Evolutionary conservation across 345 rosid genomes (phyloP).

Genomic region (Melaleuca alternifolia): DNA sequence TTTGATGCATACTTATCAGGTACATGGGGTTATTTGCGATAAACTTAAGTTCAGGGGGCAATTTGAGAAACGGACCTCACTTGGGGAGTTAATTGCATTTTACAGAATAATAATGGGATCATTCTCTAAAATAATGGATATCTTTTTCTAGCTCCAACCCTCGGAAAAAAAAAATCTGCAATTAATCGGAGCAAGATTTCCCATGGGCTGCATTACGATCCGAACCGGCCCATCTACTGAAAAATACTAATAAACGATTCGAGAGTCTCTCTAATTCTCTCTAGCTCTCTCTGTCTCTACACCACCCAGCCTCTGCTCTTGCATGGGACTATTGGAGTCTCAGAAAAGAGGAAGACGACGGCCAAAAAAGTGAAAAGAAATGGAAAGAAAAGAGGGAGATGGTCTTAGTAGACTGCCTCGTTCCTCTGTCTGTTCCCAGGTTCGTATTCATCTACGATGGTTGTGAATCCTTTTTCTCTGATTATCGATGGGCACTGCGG

Average conservation of each 20-base stretch:
- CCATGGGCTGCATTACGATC: too few species aligned
- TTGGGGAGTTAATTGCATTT: background rate
- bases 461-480: too few species aligned
- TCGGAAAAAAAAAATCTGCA: background rate
- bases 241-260: background rate
- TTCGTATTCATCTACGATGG: background rate
- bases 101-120: background rate
- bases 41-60: background rate
- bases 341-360: background rate
- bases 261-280: background rate
- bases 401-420: too few species aligned
- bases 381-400: background rate
- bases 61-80: background rate
- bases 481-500: background rate
- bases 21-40: background rate
- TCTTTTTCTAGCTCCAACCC: background rate
- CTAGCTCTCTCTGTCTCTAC: background rate
- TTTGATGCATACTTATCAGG: background rate
- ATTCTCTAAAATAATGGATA: background rate
- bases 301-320: background rate
- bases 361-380: background rate
- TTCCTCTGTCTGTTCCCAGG: background rate
- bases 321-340: background rate
- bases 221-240: too few species aligned
- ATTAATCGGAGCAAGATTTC: background rate